Evolutionary conservation across 202 grass and related monocot species (phyloP).

Genomic region (Schoenoplectus tabernaemontani): DNA sequence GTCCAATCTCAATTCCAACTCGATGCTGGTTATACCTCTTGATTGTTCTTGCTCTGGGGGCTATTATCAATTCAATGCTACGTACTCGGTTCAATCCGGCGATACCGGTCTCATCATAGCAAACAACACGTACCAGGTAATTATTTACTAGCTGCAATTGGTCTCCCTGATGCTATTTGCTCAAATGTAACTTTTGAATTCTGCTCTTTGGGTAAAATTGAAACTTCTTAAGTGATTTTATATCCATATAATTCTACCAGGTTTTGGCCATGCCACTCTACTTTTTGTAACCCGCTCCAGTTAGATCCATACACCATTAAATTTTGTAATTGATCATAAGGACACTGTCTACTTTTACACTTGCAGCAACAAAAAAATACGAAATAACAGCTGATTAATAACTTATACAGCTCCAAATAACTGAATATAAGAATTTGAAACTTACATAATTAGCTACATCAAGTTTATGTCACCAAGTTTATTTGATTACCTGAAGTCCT

Average conservation of each 20-base stretch:
- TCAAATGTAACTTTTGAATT: background rate
- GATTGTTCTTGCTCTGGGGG: conserved; percentile 39
- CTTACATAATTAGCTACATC: background rate
- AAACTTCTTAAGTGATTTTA: background rate
- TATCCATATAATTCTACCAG: background rate
- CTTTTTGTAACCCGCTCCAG: background rate
- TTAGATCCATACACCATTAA: background rate
- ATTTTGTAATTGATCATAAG: background rate
- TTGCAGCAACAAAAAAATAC: background rate
- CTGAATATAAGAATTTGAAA: background rate
- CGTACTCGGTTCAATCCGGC: conserved; percentile 11
- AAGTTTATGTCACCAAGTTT: background rate
- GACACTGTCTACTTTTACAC: background rate
- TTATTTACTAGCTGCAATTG: background rate
- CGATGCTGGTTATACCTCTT: conserved; percentile 41
- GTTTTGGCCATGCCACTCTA: background rate
- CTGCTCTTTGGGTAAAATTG: background rate
- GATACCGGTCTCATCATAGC: conserved; percentile 38
- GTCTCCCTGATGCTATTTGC: background rate
- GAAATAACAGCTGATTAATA: background rate
- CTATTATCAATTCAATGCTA: conserved; percentile 53
- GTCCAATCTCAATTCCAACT: conserved; percentile 24
- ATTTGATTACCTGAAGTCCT: background rate
- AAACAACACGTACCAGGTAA: conserved; percentile 26
- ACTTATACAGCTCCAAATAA: background rate